Percentiles rank a stretch among this genome's conserved stretches.
Evolutionary conservation across 805 yeast species (phyloP).

Genomic region (Ogataea polymorpha): DNA sequence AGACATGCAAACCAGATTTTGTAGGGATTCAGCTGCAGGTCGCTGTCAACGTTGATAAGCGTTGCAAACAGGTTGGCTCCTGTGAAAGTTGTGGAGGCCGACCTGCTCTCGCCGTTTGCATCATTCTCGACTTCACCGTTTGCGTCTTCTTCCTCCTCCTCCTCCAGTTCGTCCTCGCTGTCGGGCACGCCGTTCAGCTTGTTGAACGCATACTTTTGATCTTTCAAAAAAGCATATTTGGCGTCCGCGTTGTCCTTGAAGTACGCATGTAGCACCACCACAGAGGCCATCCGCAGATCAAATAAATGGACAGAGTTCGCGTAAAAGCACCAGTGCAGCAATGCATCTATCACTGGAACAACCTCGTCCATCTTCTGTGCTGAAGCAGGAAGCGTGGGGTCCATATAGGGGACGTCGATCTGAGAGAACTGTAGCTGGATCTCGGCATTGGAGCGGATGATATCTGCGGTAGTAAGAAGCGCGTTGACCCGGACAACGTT

Average conservation of each 20-base stretch:
- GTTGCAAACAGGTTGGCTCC: conserved; percentile 64
- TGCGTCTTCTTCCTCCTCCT: conserved; percentile 1
- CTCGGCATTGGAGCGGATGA: conserved; percentile 62
- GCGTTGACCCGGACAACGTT: conserved; percentile 65
- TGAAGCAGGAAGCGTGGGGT: conserved; percentile 45
- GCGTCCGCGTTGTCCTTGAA: conserved; percentile 62
- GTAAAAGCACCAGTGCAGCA: conserved; percentile 78
- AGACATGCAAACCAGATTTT: conserved; percentile 79
- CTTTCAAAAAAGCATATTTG: conserved; percentile 57
- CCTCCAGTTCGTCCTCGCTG: conserved; percentile 13
- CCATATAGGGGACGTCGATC: conserved; percentile 90
- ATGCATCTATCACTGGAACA: conserved; percentile 69
- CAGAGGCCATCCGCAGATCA: conserved; percentile 74
- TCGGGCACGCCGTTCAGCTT: conserved; percentile 23
- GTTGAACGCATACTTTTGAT: conserved; percentile 54
- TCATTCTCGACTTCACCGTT: neutral
- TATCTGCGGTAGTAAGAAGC: conserved; percentile 70
- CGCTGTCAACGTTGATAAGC: conserved; percentile 73
- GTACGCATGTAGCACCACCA: conserved; percentile 62
- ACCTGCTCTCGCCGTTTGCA: conserved; percentile 4
- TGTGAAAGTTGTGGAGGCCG: conserved; percentile 32
- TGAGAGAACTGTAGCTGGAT: conserved; percentile 71
- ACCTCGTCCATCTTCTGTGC: conserved; percentile 34
- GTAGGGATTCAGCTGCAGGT: conserved; percentile 76
- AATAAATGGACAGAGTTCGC: conserved; percentile 82